Evolutionary conservation across 192 early-diverging fungal genomes (phyloP), one percentile per base, ranked within the genome.

Genomic region (Coemansia sp.): DNA sequence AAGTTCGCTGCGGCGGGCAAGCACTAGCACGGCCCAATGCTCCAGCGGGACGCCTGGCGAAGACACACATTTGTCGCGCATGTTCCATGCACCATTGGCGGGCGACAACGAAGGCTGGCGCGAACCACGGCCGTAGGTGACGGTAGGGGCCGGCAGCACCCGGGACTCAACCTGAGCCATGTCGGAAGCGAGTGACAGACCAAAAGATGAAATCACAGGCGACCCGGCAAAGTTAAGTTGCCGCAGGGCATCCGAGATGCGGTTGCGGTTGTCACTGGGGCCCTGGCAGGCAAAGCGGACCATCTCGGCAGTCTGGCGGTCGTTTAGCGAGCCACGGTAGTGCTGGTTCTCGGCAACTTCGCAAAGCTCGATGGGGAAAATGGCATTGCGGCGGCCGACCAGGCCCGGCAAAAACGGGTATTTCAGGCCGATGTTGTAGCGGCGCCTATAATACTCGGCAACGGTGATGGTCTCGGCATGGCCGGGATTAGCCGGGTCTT

Each of bases 341-440:
- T 92, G 83, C 75, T 94, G 93, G 45, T 92, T 93, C 28, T 85
- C 80, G 30, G 87, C 69, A 28, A 98, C 82, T 19, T 83, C 80
- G 74, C 93, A 94, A 28, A 96, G 80, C 79, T 98, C 96, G 77
- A 98, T 87, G 37, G 96, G 96, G 30, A 97, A 67, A 48, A 84
- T 82, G n/a, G 79, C 65, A 46, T 84, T 82, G 38, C 84, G 83
- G 21, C 81, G 70, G 26, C 92, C 89, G 14, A 90, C 85, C 16
- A 91, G 81, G 30, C 87, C 88, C 2, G 94, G 96, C 55, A 97
- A 71, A 52, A 86, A 84, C 4, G 94, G 87, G 55, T 84, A 97
- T 43, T 66, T 57, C 30, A 98, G 71, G 3, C 58, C 69, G 40
- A 77, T 80, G 68, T 85, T 84, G 70, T 95, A 94, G 9, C 84